Evolutionary conservation across 371 early-diverging fungal species (phyloP).

Genomic region (Mortierella sp.): DNA sequence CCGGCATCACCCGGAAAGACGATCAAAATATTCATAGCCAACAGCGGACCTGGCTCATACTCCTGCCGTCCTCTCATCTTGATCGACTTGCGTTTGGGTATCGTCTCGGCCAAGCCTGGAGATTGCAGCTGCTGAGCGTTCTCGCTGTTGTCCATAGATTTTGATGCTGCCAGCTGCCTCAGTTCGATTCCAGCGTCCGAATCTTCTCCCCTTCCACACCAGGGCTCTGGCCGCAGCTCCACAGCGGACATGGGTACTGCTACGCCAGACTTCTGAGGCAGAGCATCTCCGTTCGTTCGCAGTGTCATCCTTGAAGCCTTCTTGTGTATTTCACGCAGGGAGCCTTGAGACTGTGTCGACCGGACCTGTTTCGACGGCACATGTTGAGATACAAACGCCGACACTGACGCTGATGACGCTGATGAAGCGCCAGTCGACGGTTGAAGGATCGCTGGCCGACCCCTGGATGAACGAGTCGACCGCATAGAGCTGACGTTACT

Average conservation of each 20-base stretch:
- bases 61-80: conserved; percentile 50
- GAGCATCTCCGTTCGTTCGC: conserved; percentile 14
- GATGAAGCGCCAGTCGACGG: background rate
- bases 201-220: background rate
- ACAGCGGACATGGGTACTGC: background rate
- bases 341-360: conserved; percentile 26
- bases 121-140: background rate
- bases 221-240: background rate
- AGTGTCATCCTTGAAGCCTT: conserved; percentile 31
- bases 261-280: background rate
- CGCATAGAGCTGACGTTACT: background rate
- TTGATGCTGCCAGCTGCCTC: conserved; percentile 5
- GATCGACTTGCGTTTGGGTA: conserved; percentile 19
- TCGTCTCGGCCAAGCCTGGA: background rate
- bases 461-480: conserved; percentile 4
- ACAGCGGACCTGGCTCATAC: conserved; percentile 48
- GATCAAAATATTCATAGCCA: conserved; percentile 46
- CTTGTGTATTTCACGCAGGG: conserved; percentile 30
- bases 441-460: background rate
- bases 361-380: conserved; percentile 18
- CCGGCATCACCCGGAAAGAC: conserved; percentile 49
- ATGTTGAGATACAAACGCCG: conserved; percentile 2
- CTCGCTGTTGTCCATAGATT: background rate
- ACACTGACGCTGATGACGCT: background rate
- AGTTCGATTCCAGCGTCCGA: conserved; percentile 25